Evolutionary conservation across 2,329 filamentous ascomycete genomes (phyloP).

Genomic region (Colletotrichum spaethianum): DNA sequence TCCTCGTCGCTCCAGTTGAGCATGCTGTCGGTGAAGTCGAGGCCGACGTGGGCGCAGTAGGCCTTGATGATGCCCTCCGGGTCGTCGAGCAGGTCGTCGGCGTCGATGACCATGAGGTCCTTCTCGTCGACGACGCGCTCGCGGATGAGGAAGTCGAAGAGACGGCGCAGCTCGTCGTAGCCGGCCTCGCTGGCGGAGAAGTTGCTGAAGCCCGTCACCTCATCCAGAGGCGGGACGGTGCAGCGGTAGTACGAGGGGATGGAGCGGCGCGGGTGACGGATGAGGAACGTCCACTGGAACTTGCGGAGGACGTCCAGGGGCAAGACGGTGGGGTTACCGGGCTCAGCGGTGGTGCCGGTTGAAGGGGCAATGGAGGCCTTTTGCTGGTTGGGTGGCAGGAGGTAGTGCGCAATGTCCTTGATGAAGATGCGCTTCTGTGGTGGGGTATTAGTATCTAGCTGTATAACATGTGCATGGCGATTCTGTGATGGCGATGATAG

Average conservation of each 20-base stretch:
- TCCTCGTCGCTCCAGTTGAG: slow-evolving; percentile 86
- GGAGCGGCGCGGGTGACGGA: slow-evolving; percentile 92
- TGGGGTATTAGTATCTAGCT: slow-evolving; percentile 37
- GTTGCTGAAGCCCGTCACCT: slow-evolving; percentile 86
- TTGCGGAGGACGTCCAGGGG: slow-evolving; percentile 80
- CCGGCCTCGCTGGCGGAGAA: slow-evolving; percentile 93
- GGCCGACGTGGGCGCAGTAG: slow-evolving; percentile 86
- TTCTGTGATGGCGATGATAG: not conserved
- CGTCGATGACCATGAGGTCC: slow-evolving; percentile 89
- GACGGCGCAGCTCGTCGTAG: slow-evolving; percentile 86
- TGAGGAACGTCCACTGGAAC: slow-evolving; percentile 97
- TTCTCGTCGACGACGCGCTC: slow-evolving; percentile 79
- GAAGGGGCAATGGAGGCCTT: slow-evolving; percentile 82
- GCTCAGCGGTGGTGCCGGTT: slow-evolving; percentile 76
- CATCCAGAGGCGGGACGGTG: slow-evolving; percentile 87
- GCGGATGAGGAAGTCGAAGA: slow-evolving; percentile 87
- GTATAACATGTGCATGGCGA: not conserved
- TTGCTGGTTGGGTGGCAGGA: slow-evolving; percentile 81
- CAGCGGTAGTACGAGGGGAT: slow-evolving; percentile 97
- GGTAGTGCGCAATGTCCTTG: slow-evolving; percentile 97
- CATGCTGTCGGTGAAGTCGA: slow-evolving; percentile 84
- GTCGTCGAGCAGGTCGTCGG: slow-evolving; percentile 92
- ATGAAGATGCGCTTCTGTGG: slow-evolving; percentile 92
- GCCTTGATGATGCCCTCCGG: slow-evolving; percentile 81
- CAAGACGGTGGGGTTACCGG: slow-evolving; percentile 87